Base-by-base conservation (phyloP, 306 rosid species). In the Begonia loranthoides region DNA sequence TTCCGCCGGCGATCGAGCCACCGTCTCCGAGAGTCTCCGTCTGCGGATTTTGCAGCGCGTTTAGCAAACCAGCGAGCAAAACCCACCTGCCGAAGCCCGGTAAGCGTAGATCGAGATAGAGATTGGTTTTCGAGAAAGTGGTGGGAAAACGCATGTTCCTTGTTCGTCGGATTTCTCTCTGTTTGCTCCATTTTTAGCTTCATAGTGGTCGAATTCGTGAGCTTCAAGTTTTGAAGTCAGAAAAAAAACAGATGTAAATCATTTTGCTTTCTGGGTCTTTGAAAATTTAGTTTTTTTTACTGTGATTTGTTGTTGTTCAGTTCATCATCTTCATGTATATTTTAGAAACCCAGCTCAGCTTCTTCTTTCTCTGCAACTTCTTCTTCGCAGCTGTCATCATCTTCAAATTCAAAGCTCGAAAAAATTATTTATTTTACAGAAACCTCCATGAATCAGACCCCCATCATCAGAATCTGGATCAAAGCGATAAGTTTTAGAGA, bases 11-110 rank as follows among this genome's bases (percentile, higher is more conserved):
- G 10, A 68, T 81, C 3, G 96, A 87, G 17, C 96, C 96, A 9
- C 94, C 88, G 13, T 87, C 94, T 17, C 96, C 96, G 0, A 87
- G 73, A 64, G 67, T 87, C 44, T 81, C 94, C 5, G 94, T 75
- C 0, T 87, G 94, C 21, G 94, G 94, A 0, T 67, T 64, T 17
- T 84, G 96, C 65, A 45, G 64, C 1, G 72, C 73, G 39, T 87
- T 87, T 12, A 70, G 80, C 6, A 83, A 80, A 57, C 38, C 70
- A 33, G 47, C 57, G 15, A 49, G 51, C 1, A 73, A 76, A 58
- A 72, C 19, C 50, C 76, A 40, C 19, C 75, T 72, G 50, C 38
- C 74, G 45, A 72, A 66, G 65, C 46, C 52, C 1, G 52, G 53
- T 9, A 72, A 76, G 51, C 85, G 52, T 14, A 65, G 86, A 58